Evolutionary conservation across 768 basidiomycete genomes (phyloP).

Genomic region (Tylopilus rubrobrunneus): DNA sequence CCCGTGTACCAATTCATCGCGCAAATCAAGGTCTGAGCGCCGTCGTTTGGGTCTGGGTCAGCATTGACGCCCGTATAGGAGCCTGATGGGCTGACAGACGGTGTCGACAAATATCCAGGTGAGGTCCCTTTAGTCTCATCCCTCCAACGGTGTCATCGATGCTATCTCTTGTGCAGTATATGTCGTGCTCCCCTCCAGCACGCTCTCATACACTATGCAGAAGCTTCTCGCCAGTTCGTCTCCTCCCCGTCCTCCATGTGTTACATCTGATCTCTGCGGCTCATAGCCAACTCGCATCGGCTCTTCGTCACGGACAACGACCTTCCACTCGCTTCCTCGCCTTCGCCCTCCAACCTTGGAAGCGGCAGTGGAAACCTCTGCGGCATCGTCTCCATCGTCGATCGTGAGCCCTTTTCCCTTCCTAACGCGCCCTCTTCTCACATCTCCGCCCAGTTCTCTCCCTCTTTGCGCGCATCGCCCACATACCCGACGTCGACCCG

Average conservation of each 20-base stretch:
- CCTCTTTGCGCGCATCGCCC: slow-evolving; percentile 71
- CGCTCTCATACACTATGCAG: slow-evolving; percentile 68
- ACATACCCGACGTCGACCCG: slow-evolving; percentile 72
- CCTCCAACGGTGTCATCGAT: background rate
- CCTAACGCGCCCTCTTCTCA: background rate
- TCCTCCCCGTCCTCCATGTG: background rate
- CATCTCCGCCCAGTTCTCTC: slow-evolving; percentile 55
- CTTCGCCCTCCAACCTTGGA: slow-evolving; percentile 36
- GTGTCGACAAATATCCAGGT: slow-evolving; percentile 78
- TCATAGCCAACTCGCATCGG: slow-evolving; percentile 72
- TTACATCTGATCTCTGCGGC: background rate
- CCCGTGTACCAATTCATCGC: slow-evolving; percentile 69
- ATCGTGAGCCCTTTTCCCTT: slow-evolving; percentile 47
- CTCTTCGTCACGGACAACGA: slow-evolving; percentile 71
- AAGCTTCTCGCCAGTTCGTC: slow-evolving; percentile 78
- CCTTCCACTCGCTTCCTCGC: slow-evolving; percentile 45
- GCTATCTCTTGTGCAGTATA: slow-evolving; percentile 48
- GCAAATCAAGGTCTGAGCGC: slow-evolving; percentile 57
- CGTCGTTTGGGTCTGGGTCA: background rate
- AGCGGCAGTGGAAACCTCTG: slow-evolving; percentile 42
- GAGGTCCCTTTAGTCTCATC: background rate
- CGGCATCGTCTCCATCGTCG: slow-evolving; percentile 80
- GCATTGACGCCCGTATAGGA: slow-evolving; percentile 37
- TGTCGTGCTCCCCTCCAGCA: slow-evolving; percentile 62
- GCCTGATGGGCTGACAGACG: slow-evolving; percentile 74